phyloP scores from a whole-genome alignment of 2,329 filamentous ascomycete species.

The Aspergillus proliferans region DNA sequence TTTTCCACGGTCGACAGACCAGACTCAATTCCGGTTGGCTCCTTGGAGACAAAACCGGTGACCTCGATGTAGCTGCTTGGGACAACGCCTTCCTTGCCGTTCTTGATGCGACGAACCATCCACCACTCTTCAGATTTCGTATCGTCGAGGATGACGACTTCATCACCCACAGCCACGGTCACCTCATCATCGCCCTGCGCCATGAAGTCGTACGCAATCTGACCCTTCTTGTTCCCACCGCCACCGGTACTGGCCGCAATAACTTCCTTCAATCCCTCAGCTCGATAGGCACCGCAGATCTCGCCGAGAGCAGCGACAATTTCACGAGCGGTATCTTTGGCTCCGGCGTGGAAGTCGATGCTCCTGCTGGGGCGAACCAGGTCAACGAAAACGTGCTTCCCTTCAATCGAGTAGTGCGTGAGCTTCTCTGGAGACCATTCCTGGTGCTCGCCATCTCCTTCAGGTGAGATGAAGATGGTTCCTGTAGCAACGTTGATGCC shows the following conservation, averaged over 20 bases:
- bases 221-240: conserved; percentile 68
- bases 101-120: conserved; percentile 86
- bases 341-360: conserved; percentile 92
- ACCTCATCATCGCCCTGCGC: conserved; percentile 96
- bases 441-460: conserved; percentile 74
- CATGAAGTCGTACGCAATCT: conserved; percentile 91
- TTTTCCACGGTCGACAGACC: conserved; percentile 69
- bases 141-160: conserved; percentile 85
- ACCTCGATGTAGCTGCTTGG: conserved; percentile 95
- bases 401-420: conserved; percentile 96
- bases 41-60: conserved; percentile 58
- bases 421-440: conserved; percentile 94
- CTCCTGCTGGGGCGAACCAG: conserved; percentile 88
- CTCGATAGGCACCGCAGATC: conserved; percentile 74
- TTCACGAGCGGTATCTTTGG: conserved; percentile 92
- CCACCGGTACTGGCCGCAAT: conserved; percentile 69
- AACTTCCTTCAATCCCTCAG: conserved; percentile 76
- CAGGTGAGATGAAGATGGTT: conserved; percentile 82
- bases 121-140: conserved; percentile 96
- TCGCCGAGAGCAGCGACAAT: conserved; percentile 86
- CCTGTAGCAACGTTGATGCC: conserved; percentile 89
- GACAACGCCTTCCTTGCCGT: conserved; percentile 90
- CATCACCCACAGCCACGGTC: conserved; percentile 80
- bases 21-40: conserved; percentile 52
- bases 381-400: conserved; percentile 96